Evolutionary conservation across 139 green algal genomes (phyloP).

Genomic region (Klebsormidium nitens): DNA sequence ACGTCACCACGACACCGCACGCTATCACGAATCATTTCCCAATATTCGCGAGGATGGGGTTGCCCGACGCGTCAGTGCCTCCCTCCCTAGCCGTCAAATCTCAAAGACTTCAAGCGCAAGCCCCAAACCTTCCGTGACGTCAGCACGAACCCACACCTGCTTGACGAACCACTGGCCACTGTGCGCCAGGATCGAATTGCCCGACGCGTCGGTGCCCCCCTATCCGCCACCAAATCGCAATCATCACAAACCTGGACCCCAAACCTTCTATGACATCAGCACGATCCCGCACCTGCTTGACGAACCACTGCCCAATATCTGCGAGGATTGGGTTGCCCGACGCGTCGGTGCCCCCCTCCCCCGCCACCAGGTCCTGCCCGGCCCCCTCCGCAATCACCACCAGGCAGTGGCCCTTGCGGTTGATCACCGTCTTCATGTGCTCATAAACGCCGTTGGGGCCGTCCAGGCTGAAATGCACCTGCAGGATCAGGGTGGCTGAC

Average conservation of each 20-base stretch:
- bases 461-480: slow-evolving; percentile 62
- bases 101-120: too few species aligned
- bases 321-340: slow-evolving; percentile 45
- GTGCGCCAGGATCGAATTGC: slow-evolving; percentile 43
- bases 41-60: slow-evolving; percentile 42
- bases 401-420: slow-evolving; percentile 55
- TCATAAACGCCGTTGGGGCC: slow-evolving; percentile 67
- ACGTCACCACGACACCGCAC: background rate
- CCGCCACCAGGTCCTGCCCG: slow-evolving; percentile 52
- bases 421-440: slow-evolving; percentile 72
- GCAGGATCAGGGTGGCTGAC: too few species aligned
- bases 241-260: background rate
- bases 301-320: slow-evolving; percentile 20
- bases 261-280: background rate
- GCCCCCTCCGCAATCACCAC: slow-evolving; percentile 79
- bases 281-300: slow-evolving; percentile 17
- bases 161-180: slow-evolving; percentile 20
- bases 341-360: slow-evolving; percentile 37
- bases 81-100: slow-evolving; percentile 32
- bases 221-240: too few species aligned
- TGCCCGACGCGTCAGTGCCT: slow-evolving; percentile 43
- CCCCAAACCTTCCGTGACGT: too few species aligned
- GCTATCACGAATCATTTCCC: slow-evolving; percentile 14
- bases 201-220: slow-evolving; percentile 39
- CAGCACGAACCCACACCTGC: slow-evolving; percentile 8